Percentiles rank a stretch among this genome's conserved stretches.
These are phyloP conservation scores for Monilinia vaccinii-corymbosi DNA, from an alignment of 2,329 filamentous ascomycete species.

Conservation along the genomic window DNA sequence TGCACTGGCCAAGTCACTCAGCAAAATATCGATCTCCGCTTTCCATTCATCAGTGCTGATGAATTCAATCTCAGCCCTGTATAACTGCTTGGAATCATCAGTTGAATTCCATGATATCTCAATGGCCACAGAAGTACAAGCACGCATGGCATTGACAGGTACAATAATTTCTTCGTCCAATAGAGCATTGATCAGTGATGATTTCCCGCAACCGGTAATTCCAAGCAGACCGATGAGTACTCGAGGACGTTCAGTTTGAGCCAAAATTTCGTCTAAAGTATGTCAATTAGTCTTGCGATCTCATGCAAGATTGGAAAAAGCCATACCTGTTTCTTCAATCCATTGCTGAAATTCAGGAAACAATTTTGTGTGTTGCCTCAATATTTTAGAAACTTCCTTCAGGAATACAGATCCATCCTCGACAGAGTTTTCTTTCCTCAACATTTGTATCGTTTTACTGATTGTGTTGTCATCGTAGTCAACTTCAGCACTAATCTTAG, in stretches of 20 bases:
- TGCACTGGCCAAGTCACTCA: neutral
- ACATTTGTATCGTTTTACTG: too few relatives aligned
- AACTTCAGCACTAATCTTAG: too few relatives aligned
- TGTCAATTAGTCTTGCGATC: too few relatives aligned
- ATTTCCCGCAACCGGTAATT: neutral
- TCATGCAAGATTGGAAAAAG: too few relatives aligned
- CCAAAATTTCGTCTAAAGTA: neutral
- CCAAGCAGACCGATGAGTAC: neutral
- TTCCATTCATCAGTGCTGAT: neutral
- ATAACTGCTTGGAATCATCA: neutral
- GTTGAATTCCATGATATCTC: conserved; percentile 5
- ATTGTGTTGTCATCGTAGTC: too few relatives aligned
- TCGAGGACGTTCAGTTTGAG: neutral
- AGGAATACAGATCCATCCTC: neutral
- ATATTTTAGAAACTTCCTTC: neutral
- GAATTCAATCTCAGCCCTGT: conserved; percentile 1
- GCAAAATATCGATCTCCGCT: neutral
- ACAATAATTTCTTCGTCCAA: conserved; percentile 3
- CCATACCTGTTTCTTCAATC: neutral
- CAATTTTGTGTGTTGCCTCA: neutral
- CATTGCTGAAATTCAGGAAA: neutral
- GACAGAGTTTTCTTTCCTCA: neutral
- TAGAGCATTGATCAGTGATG: conserved; percentile 1
- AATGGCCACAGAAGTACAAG: neutral
- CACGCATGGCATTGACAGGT: neutral